Base-by-base conservation (phyloP, 2,329 filamentous ascomycete species). In the Beauveria sp. region DNA sequence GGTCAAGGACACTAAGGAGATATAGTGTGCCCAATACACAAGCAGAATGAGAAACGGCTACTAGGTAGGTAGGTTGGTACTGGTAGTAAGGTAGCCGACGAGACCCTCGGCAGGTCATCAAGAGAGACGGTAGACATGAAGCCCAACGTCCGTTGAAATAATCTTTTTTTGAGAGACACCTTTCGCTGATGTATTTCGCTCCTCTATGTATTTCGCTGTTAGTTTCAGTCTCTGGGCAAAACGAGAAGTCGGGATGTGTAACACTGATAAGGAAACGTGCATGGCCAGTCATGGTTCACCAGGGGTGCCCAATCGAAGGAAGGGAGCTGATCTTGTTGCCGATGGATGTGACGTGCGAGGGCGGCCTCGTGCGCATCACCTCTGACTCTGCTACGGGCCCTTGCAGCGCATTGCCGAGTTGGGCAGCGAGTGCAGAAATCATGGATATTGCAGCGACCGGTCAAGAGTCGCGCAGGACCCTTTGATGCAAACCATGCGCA, bases 401-500 rank as follows among this genome's bases (percentile, higher is more conserved):
- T 45, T 58, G 45, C 46, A 58, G 55, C 34, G 26, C 16, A 26
- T 34, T 50, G 20, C 46, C 55, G 22, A 30, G 55, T 58, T 58
- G 55, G 55, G 55, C 55, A 52, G 40, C 57, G 38, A 26, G 12
- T 52, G 38, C 49, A 51, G 54, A 16, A 26, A 58, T 50, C 56
- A 2, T 22, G 18, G 56, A 50, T 34, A 38, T 51, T 47, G 47
- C 38, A 52, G 34, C 22, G 26, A 59, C 28, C 47, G 38, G 57
- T 51, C 57, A 59, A 59, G 57, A 59, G 24, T 45, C 24, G 47
- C 30, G 57, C 47, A 45, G 47, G 47, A 12, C 56, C 9, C 34
- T 58, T 59, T 14, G 56, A 52, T 51, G 57, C 47, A 52, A 59
- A 46, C 57, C 45, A 38, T 38, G 34, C 12, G 34, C 34, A 52